Percentiles rank a stretch among this genome's conserved stretches.
Evolutionary conservation across 2,329 filamentous ascomycete species (phyloP).

Genomic region (Ilyonectria destructans): DNA sequence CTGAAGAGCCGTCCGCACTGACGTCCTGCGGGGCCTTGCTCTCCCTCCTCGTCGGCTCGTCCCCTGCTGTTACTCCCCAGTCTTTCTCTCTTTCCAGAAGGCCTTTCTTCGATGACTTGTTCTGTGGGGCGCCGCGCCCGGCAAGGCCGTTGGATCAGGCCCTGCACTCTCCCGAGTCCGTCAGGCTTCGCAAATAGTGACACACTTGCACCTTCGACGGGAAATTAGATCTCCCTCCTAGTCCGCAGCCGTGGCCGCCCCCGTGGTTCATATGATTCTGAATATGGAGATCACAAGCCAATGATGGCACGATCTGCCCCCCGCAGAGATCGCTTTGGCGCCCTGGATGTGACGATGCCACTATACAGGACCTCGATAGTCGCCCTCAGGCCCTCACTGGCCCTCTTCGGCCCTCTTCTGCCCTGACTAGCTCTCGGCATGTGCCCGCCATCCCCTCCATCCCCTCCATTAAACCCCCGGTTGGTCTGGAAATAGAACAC

Average conservation of each 20-base stretch:
- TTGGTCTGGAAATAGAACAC: constrained; percentile 49
- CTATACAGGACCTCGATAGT: constrained; percentile 9
- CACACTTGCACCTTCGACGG: constrained; percentile 41
- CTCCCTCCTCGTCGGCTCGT: constrained; percentile 27
- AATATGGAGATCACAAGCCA: constrained; percentile 48
- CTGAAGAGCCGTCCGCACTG: constrained; percentile 41
- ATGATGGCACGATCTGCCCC: constrained; percentile 39
- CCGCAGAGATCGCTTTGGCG: constrained; percentile 41
- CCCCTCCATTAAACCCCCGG: constrained; percentile 30
- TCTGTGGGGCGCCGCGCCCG: constrained; percentile 41
- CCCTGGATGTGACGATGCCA: constrained; percentile 33
- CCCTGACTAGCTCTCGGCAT: constrained; percentile 30
- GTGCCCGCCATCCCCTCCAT: constrained; percentile 33
- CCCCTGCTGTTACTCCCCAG: neutral
- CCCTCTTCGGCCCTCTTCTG: neutral
- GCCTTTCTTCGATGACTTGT: constrained; percentile 45
- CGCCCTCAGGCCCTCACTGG: constrained; percentile 18
- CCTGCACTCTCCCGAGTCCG: constrained; percentile 23
- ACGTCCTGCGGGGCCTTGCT: constrained; percentile 28
- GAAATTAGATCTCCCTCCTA: constrained; percentile 46
- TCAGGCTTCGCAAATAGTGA: constrained; percentile 13
- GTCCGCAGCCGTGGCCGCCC: constrained; percentile 33
- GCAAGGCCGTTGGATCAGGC: constrained; percentile 47
- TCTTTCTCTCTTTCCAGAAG: constrained; percentile 29
- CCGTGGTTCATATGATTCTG: constrained; percentile 40